These are phyloP conservation scores for Cryptococcus maquisensis DNA, from an alignment of 1,284 basidiomycete genomes.

Conservation along the genomic window DNA sequence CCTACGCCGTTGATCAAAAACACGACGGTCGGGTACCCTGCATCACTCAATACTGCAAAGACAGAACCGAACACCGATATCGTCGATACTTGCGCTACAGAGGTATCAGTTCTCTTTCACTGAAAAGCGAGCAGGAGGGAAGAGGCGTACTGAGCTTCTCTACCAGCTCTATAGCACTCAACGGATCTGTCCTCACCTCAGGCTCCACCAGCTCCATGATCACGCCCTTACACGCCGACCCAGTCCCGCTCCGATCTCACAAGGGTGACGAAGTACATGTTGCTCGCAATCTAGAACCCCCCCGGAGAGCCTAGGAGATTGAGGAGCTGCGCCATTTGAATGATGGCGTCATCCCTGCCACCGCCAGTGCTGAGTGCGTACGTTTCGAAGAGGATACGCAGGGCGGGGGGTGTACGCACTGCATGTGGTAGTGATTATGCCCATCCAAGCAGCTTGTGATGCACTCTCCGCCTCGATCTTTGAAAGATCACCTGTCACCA, in stretches of 20 bases:
- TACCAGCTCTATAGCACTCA: constrained; percentile 43
- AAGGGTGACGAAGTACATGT: constrained; percentile 33
- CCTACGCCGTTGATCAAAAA: constrained; percentile 40
- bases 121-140: background rate
- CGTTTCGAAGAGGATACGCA: constrained; percentile 42
- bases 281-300: constrained; percentile 41
- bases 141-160: constrained; percentile 36
- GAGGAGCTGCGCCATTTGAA: constrained; percentile 42
- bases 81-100: constrained; percentile 31
- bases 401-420: constrained; percentile 25
- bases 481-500: constrained; percentile 32
- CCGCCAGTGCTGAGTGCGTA: constrained; percentile 36
- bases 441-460: constrained; percentile 33
- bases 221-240: constrained; percentile 46
- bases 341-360: constrained; percentile 29
- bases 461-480: constrained; percentile 36
- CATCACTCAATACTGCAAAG: constrained; percentile 32
- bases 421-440: constrained; percentile 20
- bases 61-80: constrained; percentile 35
- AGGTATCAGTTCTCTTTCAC: no score
- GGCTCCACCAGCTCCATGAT: constrained; percentile 42
- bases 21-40: constrained; percentile 27
- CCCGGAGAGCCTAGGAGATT: constrained; percentile 42
- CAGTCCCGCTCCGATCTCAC: constrained; percentile 37
- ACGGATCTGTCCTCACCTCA: constrained; percentile 34